Evolutionary conservation across 805 yeast species (phyloP).

Genomic region (Candida boidinii): DNA sequence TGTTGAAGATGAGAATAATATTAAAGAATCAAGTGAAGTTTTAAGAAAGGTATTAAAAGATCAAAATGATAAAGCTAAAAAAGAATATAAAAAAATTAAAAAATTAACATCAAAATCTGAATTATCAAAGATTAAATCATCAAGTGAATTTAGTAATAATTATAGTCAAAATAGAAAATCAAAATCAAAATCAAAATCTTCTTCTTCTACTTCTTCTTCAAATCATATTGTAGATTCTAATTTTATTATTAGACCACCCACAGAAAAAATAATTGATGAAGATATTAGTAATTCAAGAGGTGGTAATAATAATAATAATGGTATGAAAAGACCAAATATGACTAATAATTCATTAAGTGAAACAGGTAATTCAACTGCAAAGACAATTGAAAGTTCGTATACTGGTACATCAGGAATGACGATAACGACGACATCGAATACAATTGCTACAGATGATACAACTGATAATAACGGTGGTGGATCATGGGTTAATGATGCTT

Average conservation of each 20-base stretch:
- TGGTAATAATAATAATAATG: conserved; percentile 7
- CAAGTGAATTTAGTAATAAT: no score
- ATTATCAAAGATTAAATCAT: not conserved
- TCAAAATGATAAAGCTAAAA: not conserved
- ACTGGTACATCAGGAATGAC: not conserved
- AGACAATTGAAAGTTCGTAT: not conserved
- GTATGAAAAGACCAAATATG: conserved; percentile 1
- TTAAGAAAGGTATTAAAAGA: not conserved
- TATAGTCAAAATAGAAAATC: no score
- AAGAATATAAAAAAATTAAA: not conserved
- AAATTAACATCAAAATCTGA: not conserved
- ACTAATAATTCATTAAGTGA: not conserved
- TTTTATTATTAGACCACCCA: no score
- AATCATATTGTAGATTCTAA: no score
- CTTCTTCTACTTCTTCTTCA: no score
- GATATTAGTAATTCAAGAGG: conserved; percentile 1
- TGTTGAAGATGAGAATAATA: conserved; percentile 26
- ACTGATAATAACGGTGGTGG: conserved; percentile 20
- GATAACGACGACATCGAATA: not conserved
- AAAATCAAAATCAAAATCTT: no score
- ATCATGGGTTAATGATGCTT: conserved; percentile 46
- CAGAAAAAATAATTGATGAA: no score
- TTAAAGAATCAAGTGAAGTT: conserved; percentile 5
- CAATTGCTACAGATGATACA: conserved; percentile 3
- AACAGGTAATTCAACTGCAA: not conserved